Evolutionary conservation across 176 grass and related monocot species (phyloP), one percentile per base, ranked within the genome.

Genomic region (Rhynchospora tenuis): DNA sequence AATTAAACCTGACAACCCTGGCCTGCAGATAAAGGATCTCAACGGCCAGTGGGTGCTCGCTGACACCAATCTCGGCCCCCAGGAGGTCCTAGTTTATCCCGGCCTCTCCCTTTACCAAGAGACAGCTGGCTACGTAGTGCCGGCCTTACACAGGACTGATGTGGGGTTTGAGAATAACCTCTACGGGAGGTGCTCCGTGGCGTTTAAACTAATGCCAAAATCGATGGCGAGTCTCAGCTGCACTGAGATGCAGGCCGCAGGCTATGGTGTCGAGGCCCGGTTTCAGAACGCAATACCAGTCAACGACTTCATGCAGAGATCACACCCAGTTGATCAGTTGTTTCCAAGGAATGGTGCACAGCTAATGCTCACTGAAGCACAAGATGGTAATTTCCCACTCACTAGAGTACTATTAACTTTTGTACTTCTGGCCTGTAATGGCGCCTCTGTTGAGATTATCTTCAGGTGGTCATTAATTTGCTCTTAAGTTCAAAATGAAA

Each of bases 1-100:
- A 59, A 75, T 94, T 58, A 97, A 91, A 86, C 85, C 94, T 9
- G 90, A 97, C 82, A 92, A 67, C 31, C 78, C 94, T 42, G 90
- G 94, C 11, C 78, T 97, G 56, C 90, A 94, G 88, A 78, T 97
- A 80, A 97, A 97, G 56, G 94, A 97, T 72, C 79, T 90, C 47
- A 83, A 92, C 11, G 94, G 92, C 67, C 83, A n/a, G 7, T 97
- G 94, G 94, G 84, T 94, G 62, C 85, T 94, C 67, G 90, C 87
- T 15, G 94, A 94, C 59, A 88, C 71, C 6, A 86, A 94, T 59
- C 88, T 38, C 33, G 33, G 33, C 33, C 33, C 33, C 3, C 33
- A 38, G 3, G 33, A 38, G 3, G 33, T 38, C 33, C 5, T 38
- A 38, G 33, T 38, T 38, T 38, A 38, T 38, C 33, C 33, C 33